phyloP scores from a whole-genome alignment of 2,329 filamentous ascomycete genomes.

The Neofusicoccum sp. region DNA sequence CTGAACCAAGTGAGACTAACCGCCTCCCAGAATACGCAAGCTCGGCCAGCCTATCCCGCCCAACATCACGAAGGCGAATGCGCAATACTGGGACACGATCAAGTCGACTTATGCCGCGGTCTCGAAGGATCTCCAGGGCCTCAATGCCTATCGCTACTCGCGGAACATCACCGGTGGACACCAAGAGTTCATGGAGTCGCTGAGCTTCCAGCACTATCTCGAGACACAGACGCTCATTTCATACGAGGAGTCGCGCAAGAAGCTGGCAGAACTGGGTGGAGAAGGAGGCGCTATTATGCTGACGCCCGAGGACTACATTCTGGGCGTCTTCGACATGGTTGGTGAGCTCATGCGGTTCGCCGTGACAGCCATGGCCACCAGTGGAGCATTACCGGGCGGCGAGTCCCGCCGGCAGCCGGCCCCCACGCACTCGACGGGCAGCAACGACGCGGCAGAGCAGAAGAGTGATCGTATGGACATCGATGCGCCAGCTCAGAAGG shows the following conservation, averaged over 20 bases:
- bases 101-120: conserved; percentile 67
- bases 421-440: not conserved
- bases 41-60: conserved; percentile 64
- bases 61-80: conserved; percentile 70
- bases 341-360: conserved; percentile 98
- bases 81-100: conserved; percentile 72
- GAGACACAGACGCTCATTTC: conserved; percentile 74
- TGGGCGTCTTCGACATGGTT: conserved; percentile 90
- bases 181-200: conserved; percentile 92
- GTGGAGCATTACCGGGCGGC: conserved; percentile 55
- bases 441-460: not conserved
- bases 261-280: conserved; percentile 40
- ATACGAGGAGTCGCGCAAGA: conserved; percentile 58
- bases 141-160: conserved; percentile 83
- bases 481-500: conserved; percentile 34
- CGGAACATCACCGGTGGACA: conserved; percentile 76
- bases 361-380: conserved; percentile 82
- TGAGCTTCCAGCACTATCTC: conserved; percentile 88
- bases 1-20: conserved; percentile 1
- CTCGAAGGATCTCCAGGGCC: conserved; percentile 70
- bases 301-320: conserved; percentile 81
- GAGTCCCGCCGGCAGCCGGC: conserved; percentile 43
- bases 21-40: conserved; percentile 60
- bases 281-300: conserved; percentile 60
- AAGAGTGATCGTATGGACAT: conserved; percentile 40